These are phyloP conservation scores for Parachlorella kessleri DNA, from an alignment of 139 green algal genomes.

Conservation along the genomic window DNA sequence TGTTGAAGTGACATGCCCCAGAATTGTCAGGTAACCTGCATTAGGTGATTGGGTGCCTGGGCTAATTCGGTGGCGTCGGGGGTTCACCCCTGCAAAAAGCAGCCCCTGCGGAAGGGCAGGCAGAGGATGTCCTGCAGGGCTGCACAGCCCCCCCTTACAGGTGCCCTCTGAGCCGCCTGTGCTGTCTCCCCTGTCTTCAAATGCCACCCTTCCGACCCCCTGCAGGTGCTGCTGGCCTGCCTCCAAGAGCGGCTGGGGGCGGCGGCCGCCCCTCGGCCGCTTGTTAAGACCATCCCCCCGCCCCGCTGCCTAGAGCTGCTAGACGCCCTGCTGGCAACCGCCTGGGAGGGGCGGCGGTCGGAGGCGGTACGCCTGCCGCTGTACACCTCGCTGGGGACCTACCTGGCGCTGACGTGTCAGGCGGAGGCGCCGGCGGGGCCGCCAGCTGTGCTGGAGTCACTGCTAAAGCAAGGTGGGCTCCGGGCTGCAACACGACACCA, in stretches of 20 bases:
- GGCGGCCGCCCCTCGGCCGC: neutral
- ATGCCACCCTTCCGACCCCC: no score
- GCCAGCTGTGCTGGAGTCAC: neutral
- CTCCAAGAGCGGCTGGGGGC: conserved; percentile 27
- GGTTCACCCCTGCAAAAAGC: no score
- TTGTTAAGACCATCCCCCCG: conserved; percentile 30
- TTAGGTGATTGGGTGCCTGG: no score
- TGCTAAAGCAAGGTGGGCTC: neutral
- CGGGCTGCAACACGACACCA: no score
- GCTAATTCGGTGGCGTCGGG: no score
- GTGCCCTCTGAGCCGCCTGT: no score
- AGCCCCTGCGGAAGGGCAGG: no score
- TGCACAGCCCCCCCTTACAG: no score
- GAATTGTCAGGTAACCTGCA: no score
- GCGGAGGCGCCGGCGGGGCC: neutral
- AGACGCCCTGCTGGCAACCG: conserved; percentile 47
- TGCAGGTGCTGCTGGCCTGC: conserved; percentile 34
- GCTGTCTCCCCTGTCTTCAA: no score
- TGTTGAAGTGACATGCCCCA: no score
- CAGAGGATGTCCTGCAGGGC: no score
- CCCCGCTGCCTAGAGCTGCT: conserved; percentile 58
- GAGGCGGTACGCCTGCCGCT: conserved; percentile 57
- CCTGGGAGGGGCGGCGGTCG: conserved; percentile 11
- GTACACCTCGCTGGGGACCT: conserved; percentile 61
- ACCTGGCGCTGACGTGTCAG: conserved; percentile 52